Evolutionary conservation across 192 early-diverging fungal species (phyloP), one percentile per base, ranked within the genome.

Genomic region (Backusella sp.): DNA sequence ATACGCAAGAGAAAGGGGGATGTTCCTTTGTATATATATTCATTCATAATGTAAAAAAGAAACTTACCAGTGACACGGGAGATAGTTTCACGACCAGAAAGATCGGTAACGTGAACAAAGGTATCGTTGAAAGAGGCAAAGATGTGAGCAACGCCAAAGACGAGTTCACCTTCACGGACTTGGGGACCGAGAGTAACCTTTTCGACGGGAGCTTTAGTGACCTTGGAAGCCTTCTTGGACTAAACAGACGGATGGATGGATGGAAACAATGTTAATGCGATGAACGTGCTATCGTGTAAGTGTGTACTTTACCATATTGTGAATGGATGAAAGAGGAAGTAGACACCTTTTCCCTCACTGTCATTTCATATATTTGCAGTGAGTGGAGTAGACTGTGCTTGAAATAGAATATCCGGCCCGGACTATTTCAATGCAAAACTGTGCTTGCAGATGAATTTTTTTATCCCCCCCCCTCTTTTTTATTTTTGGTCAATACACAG

Each of bases 141-240:
- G 88, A 99, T 99, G 91, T 98, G 98, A 77, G 96, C 96, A 89
- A 99, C 98, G 82, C 97, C 98, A 80, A 98, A 99, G 75, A 99
- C 98, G 80, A 94, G 88, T 90, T 99, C 97, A 82, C 96, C 97
- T 83, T 95, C 95, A 79, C 94, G 94, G 84, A 96, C 95, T 89
- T 98, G 93, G 79, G 98, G 98, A 77, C 98, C 98, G 78, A 98
- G 91, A 74, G 93, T 90, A 83, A 98, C 93, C 85, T 91, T 92
- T 89, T 97, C 95, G 49, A 74, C 73, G 17, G 70, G 56, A 26
- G 72, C 70, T 39, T 76, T 80, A 41, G 49, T 36, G 68, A 53
- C 76, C 36, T 73, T 76, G 4, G 56, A 8, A 62, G 56, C 56
- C 59, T 79, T 72, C 76, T 83, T 83, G 39, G 80, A 81, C 76